phyloP scores from a whole-genome alignment of 257 asterid genomes.

The Solanum virginianum region DNA sequence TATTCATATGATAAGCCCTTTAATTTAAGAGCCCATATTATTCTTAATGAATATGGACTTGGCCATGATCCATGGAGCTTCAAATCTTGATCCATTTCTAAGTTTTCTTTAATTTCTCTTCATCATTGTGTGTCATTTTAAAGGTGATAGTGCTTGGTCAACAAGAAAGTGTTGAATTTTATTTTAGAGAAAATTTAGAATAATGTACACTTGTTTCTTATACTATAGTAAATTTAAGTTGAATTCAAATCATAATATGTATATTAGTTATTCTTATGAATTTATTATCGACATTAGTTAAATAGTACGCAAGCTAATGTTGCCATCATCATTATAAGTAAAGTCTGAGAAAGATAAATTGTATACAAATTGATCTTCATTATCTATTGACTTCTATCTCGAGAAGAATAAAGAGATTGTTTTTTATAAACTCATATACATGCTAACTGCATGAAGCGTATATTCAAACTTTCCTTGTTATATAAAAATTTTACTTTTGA shows the following conservation, averaged over 20 bases:
- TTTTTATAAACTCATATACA: neutral
- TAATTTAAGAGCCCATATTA: slow-evolving; percentile 7
- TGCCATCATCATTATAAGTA: neutral
- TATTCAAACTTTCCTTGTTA: neutral
- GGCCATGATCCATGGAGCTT: slow-evolving; percentile 4
- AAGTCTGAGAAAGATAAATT: neutral
- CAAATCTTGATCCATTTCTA: neutral
- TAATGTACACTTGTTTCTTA: neutral
- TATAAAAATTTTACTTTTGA: neutral
- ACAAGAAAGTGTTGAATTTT: neutral
- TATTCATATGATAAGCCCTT: neutral
- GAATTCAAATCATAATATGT: neutral
- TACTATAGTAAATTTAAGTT: neutral
- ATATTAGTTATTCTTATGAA: neutral
- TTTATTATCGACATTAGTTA: neutral
- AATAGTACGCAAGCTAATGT: neutral
- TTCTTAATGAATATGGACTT: neutral
- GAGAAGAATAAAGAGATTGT: neutral
- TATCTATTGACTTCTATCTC: neutral
- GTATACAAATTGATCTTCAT: neutral
- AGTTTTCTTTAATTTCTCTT: neutral
- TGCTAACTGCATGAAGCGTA: neutral
- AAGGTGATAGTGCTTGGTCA: neutral
- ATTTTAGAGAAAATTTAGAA: neutral
- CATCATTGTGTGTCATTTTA: neutral